Conservation (phyloP, 2,329 filamentous ascomycete genomes). For the Neonectria coccinea region DNA sequence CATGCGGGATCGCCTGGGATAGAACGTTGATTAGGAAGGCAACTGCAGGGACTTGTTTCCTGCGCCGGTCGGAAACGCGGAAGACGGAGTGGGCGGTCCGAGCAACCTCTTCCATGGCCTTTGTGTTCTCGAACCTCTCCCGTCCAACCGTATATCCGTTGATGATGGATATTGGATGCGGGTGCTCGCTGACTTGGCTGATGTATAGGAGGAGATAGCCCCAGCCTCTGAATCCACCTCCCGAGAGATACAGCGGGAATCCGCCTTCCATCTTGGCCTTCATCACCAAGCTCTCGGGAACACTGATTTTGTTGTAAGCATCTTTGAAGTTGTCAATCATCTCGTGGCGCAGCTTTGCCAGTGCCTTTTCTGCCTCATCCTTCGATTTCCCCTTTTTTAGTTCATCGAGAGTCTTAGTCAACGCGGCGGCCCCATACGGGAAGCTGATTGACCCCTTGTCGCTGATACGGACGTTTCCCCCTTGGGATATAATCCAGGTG, state of each 20-base stretch:
- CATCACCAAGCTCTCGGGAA: conserved; percentile 21
- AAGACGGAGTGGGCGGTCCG: conserved; percentile 30
- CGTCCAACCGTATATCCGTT: conserved; percentile 26
- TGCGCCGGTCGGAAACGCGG: conserved; percentile 27
- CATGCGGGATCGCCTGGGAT: conserved; percentile 27
- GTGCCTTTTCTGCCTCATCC: conserved; percentile 26
- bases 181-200: conserved; percentile 17
- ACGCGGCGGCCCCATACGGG: conserved; percentile 29
- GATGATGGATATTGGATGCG: conserved; percentile 31
- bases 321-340: conserved; percentile 22
- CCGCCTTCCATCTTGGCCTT: conserved; percentile 24
- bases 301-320: conserved; percentile 24
- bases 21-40: conserved; percentile 28
- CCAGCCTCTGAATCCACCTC: conserved; percentile 30
- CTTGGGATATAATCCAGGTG: conserved; percentile 32
- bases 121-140: conserved; percentile 29
- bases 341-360: conserved; percentile 20
- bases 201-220: conserved; percentile 31
- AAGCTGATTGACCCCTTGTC: conserved; percentile 30
- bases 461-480: conserved; percentile 29
- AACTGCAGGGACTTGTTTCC: conserved; percentile 30
- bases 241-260: conserved; percentile 30
- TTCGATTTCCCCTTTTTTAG: conserved; percentile 28
- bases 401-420: conserved; percentile 23
- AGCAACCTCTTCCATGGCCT: conserved; percentile 31